A percentile compares a stretch with the other conserved stretches of the same genome.
Conservation (phyloP, 768 basidiomycete genomes). For the Lactifluus echinatus region DNA sequence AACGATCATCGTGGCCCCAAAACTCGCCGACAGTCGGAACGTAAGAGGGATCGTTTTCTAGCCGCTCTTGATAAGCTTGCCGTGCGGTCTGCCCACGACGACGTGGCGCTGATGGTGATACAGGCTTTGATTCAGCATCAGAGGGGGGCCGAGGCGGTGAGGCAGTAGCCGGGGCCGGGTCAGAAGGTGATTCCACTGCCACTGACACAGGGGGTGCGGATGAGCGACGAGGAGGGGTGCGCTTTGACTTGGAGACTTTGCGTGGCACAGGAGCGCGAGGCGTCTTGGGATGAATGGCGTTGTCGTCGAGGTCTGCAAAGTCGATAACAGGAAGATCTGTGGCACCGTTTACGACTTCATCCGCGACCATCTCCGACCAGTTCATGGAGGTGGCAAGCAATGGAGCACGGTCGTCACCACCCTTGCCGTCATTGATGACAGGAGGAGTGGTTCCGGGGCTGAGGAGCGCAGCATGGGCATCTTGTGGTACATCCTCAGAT, state of each 20-base stretch:
- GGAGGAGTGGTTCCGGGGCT: conserved; percentile 54
- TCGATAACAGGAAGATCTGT: conserved; percentile 73
- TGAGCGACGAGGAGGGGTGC: conserved; percentile 29
- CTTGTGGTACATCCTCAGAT: conserved; percentile 50
- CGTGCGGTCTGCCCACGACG: conserved; percentile 56
- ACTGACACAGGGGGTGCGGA: conserved; percentile 18
- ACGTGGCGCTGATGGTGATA: conserved; percentile 27
- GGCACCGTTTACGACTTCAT: conserved; percentile 54
- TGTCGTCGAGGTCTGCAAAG: conserved; percentile 51
- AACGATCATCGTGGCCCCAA: conserved; percentile 91
- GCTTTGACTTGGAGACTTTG: conserved; percentile 27
- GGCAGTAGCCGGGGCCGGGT: conserved; percentile 23
- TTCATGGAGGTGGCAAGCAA: conserved; percentile 49
- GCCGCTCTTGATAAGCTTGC: conserved; percentile 76
- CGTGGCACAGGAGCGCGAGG: conserved; percentile 24
- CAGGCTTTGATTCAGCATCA: conserved; percentile 30
- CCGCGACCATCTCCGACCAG: conserved; percentile 85
- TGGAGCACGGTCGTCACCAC: conserved; percentile 26
- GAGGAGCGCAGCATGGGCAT: conserved; percentile 43
- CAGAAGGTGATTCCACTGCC: conserved; percentile 28
- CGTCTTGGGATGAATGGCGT: conserved; percentile 25
- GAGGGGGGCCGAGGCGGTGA: conserved; percentile 25
- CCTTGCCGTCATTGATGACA: conserved; percentile 24
- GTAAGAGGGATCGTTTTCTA: conserved; percentile 80
- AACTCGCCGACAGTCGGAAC: conserved; percentile 88